Base-by-base conservation (phyloP, 495 filamentous ascomycete species). In the Thermothielavioides terrestris region DNA sequence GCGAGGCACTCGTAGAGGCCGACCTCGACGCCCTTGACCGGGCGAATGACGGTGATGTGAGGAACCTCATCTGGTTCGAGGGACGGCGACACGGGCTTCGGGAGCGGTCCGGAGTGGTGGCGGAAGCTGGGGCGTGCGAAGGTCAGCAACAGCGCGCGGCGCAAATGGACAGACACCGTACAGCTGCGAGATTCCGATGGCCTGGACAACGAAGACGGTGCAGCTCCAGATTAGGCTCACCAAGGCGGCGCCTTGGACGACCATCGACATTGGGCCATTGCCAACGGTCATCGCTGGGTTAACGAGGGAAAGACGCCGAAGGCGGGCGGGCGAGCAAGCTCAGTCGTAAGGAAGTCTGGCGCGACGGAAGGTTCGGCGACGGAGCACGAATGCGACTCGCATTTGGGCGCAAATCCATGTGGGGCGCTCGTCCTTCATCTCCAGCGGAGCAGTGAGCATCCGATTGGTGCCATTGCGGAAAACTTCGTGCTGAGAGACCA, bases 1-100 rank as follows among this genome's bases (percentile, higher is more conserved):
- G 88, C 83, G 31, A 99, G 83, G 52, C 92, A 95, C 55, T 92
- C 86, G 70, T 94, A 95, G 22, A 97, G 81, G 57, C 84, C 77
- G 1, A 86, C 83, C 59, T 99, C 94, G 36, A 94, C 77, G 49
- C 91, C 94, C 68, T 95, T 96, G 48, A 94, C 81, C 0, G 94
- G 94, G 4, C 94, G 86, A 52, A 99, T 88, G 49, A 94, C 79
- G 26, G 90, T 95, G 58, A 98, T 75, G 69, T 89, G 86, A n/a
- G 89, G 89, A 12, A 82, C 64, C 40, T 77, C 64, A 42, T 74
- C 55, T 17, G 64, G 50, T 6, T 65, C 61, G 4, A 77, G 59
- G 5, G 55, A 62, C 3, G 76, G 63, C 8, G 75, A 77, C 12
- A 74, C 60, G 5, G 76, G 62, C 10, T 64, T 56, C 17, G 63